phyloP scores from a whole-genome alignment of 2,329 filamentous ascomycete species.

The Fusarium sublunatum region DNA sequence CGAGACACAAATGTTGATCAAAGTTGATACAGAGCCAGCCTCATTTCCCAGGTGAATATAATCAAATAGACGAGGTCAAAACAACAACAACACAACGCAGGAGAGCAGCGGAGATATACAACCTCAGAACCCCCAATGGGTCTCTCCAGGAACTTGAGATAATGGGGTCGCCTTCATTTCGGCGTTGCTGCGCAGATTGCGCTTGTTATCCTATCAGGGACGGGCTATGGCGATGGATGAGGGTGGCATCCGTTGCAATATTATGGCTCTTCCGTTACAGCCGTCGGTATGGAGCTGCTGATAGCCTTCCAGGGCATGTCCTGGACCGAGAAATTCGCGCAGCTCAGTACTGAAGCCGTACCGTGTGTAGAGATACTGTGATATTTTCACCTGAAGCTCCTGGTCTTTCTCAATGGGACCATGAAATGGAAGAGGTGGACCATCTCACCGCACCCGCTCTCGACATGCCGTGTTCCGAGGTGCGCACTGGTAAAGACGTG shows the following conservation, averaged over 20 bases:
- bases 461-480: constrained; percentile 47
- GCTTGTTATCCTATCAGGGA: constrained; percentile 13
- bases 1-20: constrained; percentile 23
- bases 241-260: constrained; percentile 13
- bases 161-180: constrained; percentile 26
- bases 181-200: constrained; percentile 22
- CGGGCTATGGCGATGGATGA: constrained; percentile 4
- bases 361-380: constrained; percentile 25
- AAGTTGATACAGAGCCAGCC: constrained; percentile 6
- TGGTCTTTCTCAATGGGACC: constrained; percentile 30
- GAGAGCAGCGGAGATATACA: constrained; percentile 1
- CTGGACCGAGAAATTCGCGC: constrained; percentile 33
- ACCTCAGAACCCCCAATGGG: not conserved
- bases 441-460: constrained; percentile 44
- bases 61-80: constrained; percentile 19
- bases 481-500: constrained; percentile 26
- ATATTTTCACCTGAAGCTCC: constrained; percentile 13
- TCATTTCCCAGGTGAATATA: constrained; percentile 28
- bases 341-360: constrained; percentile 16
- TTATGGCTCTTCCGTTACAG: constrained; percentile 15
- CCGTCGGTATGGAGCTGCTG: constrained; percentile 10
- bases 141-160: constrained; percentile 10
- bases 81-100: constrained; percentile 6
- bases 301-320: not conserved
- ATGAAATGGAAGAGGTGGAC: constrained; percentile 33